Percentiles rank a stretch among this genome's conserved stretches.
Conservation (phyloP, 2,329 filamentous ascomycete species). For the Nigrospora oryzae region DNA sequence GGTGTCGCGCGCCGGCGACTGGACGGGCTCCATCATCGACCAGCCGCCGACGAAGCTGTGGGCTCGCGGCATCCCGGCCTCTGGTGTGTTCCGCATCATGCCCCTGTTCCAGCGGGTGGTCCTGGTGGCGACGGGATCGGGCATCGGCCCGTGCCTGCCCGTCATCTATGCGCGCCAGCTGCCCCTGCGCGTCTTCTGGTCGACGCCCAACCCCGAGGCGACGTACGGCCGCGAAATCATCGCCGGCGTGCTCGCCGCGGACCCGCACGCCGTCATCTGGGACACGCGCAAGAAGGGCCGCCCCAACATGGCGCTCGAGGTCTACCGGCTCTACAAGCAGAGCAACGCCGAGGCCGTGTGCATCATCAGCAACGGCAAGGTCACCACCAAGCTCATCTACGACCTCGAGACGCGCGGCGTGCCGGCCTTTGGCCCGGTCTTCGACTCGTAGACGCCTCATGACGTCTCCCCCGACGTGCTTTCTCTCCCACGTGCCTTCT, state of each 20-base stretch:
- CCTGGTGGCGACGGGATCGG: constrained; percentile 64
- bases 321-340: constrained; percentile 45
- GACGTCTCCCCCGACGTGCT: too few relatives aligned
- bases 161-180: constrained; percentile 44
- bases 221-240: constrained; percentile 56
- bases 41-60: constrained; percentile 55
- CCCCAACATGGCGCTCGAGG: constrained; percentile 43
- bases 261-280: constrained; percentile 57
- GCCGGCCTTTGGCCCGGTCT: constrained; percentile 66
- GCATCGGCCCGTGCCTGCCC: constrained; percentile 62
- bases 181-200: constrained; percentile 59
- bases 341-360: constrained; percentile 62
- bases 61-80: constrained; percentile 60
- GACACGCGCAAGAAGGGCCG: constrained; percentile 55
- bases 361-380: constrained; percentile 61
- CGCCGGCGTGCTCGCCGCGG: constrained; percentile 43
- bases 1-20: constrained; percentile 70
- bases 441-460: constrained; percentile 36
- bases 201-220: constrained; percentile 47
- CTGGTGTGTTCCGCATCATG: constrained; percentile 60
- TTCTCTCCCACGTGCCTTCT: too few relatives aligned
- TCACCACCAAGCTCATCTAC: constrained; percentile 64
- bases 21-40: constrained; percentile 58
- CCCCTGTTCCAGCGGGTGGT: constrained; percentile 57
- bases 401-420: constrained; percentile 59